Evolutionary conservation across 257 asterid genomes (phyloP).

Genomic region (Eustoma russellianum): DNA sequence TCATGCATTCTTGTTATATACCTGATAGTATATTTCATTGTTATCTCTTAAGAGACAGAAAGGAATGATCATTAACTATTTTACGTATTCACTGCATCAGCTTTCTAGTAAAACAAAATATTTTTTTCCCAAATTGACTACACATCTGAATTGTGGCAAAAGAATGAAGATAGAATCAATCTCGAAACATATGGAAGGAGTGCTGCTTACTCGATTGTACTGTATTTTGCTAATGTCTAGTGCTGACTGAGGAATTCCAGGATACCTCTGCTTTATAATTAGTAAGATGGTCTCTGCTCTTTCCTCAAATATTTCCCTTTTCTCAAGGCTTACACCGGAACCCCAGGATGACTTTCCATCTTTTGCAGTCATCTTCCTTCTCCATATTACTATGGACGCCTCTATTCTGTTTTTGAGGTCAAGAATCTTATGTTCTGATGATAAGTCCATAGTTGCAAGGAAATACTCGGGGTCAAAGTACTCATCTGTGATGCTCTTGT

Average conservation of each 20-base stretch:
- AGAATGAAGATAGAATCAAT: neutral
- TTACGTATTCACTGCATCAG: no score
- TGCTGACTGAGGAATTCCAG: conserved; percentile 73
- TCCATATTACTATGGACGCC: conserved; percentile 86
- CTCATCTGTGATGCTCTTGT: conserved; percentile 76
- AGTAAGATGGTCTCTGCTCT: conserved; percentile 67
- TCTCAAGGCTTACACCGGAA: conserved; percentile 69
- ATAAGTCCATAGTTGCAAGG: conserved; percentile 46
- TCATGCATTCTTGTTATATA: no score
- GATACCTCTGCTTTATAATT: conserved; percentile 64
- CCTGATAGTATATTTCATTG: no score
- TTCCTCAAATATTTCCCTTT: conserved; percentile 73
- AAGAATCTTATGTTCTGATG: conserved; percentile 75
- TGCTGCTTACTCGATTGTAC: conserved; percentile 43
- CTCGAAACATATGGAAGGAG: neutral
- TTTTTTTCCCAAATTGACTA: neutral
- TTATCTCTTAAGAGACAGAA: no score
- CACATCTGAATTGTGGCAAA: neutral
- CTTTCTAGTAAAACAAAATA: no score
- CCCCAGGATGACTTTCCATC: conserved; percentile 77
- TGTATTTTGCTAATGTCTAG: conserved; percentile 88
- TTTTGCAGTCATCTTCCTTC: conserved; percentile 69
- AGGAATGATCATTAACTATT: no score
- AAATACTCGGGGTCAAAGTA: conserved; percentile 60
- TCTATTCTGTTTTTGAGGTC: conserved; percentile 84